Evolutionary conservation across 2,329 filamentous ascomycete species (phyloP), one percentile per base, ranked within the genome.

Genomic region (Ophiostoma ulmi): DNA sequence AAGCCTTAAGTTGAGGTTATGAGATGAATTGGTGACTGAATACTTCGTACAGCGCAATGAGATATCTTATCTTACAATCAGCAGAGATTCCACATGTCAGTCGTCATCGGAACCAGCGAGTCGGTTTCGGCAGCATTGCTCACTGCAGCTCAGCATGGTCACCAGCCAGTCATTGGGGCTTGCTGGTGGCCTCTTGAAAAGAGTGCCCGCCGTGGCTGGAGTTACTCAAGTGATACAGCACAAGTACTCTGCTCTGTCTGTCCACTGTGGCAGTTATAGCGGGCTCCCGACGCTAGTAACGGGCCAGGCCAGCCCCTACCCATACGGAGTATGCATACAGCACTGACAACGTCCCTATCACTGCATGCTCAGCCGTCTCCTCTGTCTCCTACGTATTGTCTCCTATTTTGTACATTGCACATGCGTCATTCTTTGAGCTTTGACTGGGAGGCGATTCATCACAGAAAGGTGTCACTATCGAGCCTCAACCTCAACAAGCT

Each of bases 111-210:
- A 6, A 58, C 7, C 5, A n/a, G 44, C n/a, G 20, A 22, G 20
- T 22, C 48, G 14, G 39, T 44, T 44, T 17, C 10, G 14, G 39
- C 14, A 44, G 14, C 14, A 44, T 17, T 2, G 10, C 6, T 10
- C 48, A 55, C 8, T 17, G n/a, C 6, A 22, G 22, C 48, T 22
- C 48, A 8, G 13, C 48, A 10, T 11, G n/a, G n/a, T 26, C 52
- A 58, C 10, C 22, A 14, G 52, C 52, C 52, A 58, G 52, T 26
- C 52, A 31, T 64, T 64, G 58, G 58, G 58, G 58, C 58, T 64
- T 64, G 31, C 31, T 36, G 58, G 58, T 64, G 58, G 58, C 58
- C 58, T 64, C 58, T 36, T 36, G 26, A 10, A 14, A 14, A 26
- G 52, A 2, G 10, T 58, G 44, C 17, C 14, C 14, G 17, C 44